Base-by-base conservation (phyloP, 768 basidiomycete species). In the Melanogaster broomeanus region DNA sequence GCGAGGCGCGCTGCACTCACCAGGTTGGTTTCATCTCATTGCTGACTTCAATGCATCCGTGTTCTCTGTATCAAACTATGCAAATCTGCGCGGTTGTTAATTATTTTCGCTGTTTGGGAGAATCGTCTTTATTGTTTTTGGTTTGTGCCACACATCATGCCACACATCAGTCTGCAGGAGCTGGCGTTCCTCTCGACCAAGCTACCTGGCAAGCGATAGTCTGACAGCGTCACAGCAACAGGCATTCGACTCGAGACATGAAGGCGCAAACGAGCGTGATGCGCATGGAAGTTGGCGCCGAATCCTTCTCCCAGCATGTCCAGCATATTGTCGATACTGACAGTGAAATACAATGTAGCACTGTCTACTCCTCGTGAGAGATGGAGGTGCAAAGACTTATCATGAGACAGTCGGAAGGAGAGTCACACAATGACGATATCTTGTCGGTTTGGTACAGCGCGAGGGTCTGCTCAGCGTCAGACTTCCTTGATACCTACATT, bases 261-360 rank as follows among this genome's bases (percentile, higher is more conserved):
- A 30, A 90, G 71, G n/a, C n/a, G n/a, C n/a, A n/a, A 16, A 76
- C 72, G 58, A 88, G 77, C 0, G 87, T 89, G 78, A 0, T 84
- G 84, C 24, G 87, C 59, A 0, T 87, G 87, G 67, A 87, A 88
- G 50, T 76, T 80, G 16, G 83, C 84, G 30, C 78, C 75, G 4
- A 88, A 74, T 87, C 60, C 87, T 77, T 37, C 87, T 78, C 51
- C 87, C 87, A 35, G 87, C 87, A 64, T 87, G 77, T 49, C 87
- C 87, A 40, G 84, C 79, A 52, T 84, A 86, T 74, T 88, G 87
- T 11, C 87, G 82, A 62, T 84, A 88, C 83, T n/a, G n/a, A n/a
- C n/a, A n/a, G n/a, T 85, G 57, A 28, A 45, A 11, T 11, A 0
- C 6, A 33, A 30, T 25, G 30, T 55, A n/a, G 54, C 56, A 46